Base-by-base conservation (phyloP, 768 basidiomycete species). In the Pulveroboletus sp. region DNA sequence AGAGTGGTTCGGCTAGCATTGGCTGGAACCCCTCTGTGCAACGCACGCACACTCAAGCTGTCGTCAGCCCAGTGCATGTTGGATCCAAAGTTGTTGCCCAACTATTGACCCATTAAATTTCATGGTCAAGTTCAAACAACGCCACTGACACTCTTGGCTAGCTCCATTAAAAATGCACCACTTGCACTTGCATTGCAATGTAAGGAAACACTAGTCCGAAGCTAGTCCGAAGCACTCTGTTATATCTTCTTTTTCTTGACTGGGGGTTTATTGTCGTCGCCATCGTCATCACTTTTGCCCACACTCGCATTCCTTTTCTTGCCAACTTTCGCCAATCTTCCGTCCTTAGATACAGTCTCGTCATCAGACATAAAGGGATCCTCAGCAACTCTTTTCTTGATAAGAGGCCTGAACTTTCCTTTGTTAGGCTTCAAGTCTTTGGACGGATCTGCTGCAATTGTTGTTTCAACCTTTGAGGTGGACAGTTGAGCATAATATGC, bases 291-390 rank as follows among this genome's bases (percentile, higher is more conserved):
- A 53, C 54, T 66, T 14, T 61, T 71, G 53, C 53, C 67, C 31
- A 60, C 68, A 39, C 48, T 54, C 41, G 22, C 31, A 16, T 61
- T 53, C 43, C 55, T 47, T 39, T 56, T 56, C 19, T 24, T 22
- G 19, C 17, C 38, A 30, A 30, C 47, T 31, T 43, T 38, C 45
- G 22, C 16, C 9, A 40, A 27, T 50, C 61, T 62, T 17, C 47
- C 62, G 60, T 35, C 54, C 52, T 45, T 60, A 20, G 47, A 49
- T 17, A 27, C 29, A 47, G 23, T 23, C 9, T 71, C 71, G 36
- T 71, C 70, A 43, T 82, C 81, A 41, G 82, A 82, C 38, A 69
- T 79, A 65, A 87, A 88, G 9, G 76, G 78, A 42, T 78, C 77
- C 1, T 64, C 59, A 14, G 16, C 35, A 6, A 40, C 53, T 55